Evolutionary conservation across 2,329 filamentous ascomycete species (phyloP).

Genomic region (Fusarium marasasianum): DNA sequence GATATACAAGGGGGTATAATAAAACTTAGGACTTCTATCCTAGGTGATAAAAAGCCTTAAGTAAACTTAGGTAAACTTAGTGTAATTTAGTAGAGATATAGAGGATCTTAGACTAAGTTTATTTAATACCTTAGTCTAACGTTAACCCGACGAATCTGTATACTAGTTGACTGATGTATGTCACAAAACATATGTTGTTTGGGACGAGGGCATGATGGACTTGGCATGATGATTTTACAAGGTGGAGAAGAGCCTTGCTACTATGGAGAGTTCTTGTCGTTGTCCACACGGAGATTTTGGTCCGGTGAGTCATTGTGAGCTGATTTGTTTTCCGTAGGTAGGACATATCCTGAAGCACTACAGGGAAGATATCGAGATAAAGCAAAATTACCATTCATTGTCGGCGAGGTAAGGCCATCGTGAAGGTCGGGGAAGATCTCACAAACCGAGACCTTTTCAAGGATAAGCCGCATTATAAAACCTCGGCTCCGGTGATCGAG

Average conservation of each 20-base stretch:
- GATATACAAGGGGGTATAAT: neutral
- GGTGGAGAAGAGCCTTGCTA: neutral
- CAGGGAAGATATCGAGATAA: neutral
- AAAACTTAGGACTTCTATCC: too few species aligned
- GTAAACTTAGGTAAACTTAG: too few species aligned
- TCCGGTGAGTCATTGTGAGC: slow-evolving; percentile 6
- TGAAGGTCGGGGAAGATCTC: neutral
- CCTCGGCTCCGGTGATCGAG: neutral
- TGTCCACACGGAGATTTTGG: neutral
- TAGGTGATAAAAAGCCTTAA: too few species aligned
- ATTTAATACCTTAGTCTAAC: too few species aligned
- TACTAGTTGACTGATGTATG: neutral
- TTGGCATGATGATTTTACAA: neutral
- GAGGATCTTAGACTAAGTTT: too few species aligned
- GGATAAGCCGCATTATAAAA: neutral
- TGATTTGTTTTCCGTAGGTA: neutral
- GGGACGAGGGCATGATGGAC: neutral
- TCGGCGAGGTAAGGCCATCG: neutral
- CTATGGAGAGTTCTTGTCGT: neutral
- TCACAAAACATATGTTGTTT: neutral
- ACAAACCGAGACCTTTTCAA: neutral
- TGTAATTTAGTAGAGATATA: too few species aligned
- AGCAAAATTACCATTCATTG: neutral
- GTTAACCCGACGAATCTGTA: neutral
- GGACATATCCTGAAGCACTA: neutral